A percentile compares a stretch with the other conserved stretches of the same genome.
Evolutionary conservation across 1,284 basidiomycete genomes (phyloP).

Genomic region (Tylopilus sp.): DNA sequence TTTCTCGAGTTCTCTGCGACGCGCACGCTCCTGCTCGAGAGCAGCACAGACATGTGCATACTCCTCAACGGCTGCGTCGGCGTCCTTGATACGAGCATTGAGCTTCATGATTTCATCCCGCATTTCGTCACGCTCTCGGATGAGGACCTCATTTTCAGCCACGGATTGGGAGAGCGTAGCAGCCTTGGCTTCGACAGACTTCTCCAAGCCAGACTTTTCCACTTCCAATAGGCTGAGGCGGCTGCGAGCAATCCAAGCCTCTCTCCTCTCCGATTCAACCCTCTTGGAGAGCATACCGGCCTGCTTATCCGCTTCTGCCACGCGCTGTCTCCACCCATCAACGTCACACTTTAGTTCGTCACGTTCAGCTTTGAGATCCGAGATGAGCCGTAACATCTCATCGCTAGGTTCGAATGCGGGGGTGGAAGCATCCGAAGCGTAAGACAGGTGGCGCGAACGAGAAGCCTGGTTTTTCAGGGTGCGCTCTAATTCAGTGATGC

Average conservation of each 20-base stretch:
- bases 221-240: constrained; percentile 58
- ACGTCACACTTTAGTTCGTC: constrained; percentile 76
- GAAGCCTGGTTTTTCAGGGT: constrained; percentile 52
- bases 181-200: constrained; percentile 43
- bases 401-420: constrained; percentile 52
- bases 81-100: constrained; percentile 32
- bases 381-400: constrained; percentile 68
- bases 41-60: constrained; percentile 32
- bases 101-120: constrained; percentile 36
- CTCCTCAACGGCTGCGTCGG: constrained; percentile 34
- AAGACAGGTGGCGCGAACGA: constrained; percentile 51
- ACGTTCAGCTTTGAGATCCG: constrained; percentile 73
- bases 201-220: constrained; percentile 55
- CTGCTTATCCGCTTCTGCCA: constrained; percentile 65
- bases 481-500: constrained; percentile 74
- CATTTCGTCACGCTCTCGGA: constrained; percentile 32
- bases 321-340: constrained; percentile 68
- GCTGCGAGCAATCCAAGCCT: constrained; percentile 72
- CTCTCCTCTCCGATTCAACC: constrained; percentile 66
- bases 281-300: constrained; percentile 53
- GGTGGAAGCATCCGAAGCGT: constrained; percentile 46
- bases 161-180: constrained; percentile 33
- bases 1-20: constrained; percentile 40
- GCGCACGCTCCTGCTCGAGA: constrained; percentile 38
- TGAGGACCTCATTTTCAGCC: constrained; percentile 33